These are phyloP conservation scores for Penstemon eatonii DNA, from an alignment of 257 asterid species.

Conservation along the genomic window DNA sequence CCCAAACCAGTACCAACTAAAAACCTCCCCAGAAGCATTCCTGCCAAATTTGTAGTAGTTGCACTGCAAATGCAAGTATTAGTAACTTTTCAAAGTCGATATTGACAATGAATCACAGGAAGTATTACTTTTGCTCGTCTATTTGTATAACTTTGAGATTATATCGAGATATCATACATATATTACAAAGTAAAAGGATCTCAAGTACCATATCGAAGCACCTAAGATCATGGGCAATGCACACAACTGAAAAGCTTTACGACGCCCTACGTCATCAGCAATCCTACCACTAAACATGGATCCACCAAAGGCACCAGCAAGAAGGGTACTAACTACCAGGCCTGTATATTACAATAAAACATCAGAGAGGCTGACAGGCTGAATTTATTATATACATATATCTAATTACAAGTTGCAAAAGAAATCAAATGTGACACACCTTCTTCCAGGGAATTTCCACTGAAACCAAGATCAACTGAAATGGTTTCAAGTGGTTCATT, in stretches of 20 bases:
- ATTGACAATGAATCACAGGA: background rate
- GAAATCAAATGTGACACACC: constrained; percentile 37
- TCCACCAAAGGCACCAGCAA: constrained; percentile 92
- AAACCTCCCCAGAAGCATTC: constrained; percentile 85
- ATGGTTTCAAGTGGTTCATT: constrained; percentile 94
- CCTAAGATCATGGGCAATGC: constrained; percentile 82
- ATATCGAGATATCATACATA: background rate
- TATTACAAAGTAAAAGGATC: constrained; percentile 1
- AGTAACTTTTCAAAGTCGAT: constrained; percentile 29
- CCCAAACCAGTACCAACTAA: constrained; percentile 89
- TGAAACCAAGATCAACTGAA: constrained; percentile 87
- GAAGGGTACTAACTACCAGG: constrained; percentile 82
- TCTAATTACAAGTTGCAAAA: constrained; percentile 10
- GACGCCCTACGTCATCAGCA: constrained; percentile 87
- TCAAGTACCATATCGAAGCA: constrained; percentile 59
- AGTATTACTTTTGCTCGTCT: background rate
- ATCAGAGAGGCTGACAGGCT: constrained; percentile 15
- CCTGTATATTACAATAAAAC: constrained; percentile 45
- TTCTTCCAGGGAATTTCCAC: constrained; percentile 74
- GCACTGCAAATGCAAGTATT: constrained; percentile 59
- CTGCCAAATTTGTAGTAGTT: constrained; percentile 56
- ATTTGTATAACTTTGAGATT: background rate
- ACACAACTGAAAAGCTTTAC: constrained; percentile 86
- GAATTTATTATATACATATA: constrained; percentile 6
- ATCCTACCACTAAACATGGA: constrained; percentile 80